Base-by-base conservation (phyloP, 305 asterid species). In the Fraxinus dipetala region DNA sequence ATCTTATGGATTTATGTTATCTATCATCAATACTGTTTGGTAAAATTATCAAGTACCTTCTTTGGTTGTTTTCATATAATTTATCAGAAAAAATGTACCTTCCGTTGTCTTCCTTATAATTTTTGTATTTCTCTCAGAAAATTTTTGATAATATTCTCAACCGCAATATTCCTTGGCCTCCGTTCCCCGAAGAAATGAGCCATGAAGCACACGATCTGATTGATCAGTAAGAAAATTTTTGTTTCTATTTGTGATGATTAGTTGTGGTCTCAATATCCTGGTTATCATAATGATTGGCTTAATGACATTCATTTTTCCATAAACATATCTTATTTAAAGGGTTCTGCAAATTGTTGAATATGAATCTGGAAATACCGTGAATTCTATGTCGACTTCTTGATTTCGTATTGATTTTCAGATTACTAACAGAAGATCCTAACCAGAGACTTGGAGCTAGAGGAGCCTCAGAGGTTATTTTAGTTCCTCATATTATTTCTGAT, bases 101-200 rank as follows among this genome's bases (percentile, higher is more conserved):
- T 67, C 3, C 1, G 20, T 14, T 28, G 32, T 67, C 36, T 67
- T 67, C 3, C 74, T 67, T 30, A 67, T 30, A 4, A 28, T 67
- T 28, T 67, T 11, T 67, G n/a, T 45, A 45, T 86, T 45, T 78
- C 65, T 30, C 26, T 51, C 78, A 96, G 99, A 92, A 91, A 91
- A 94, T 96, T 85, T 96, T 96, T 78, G 97, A 95, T 83, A 96
- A 96, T 89, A 96, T 96, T 91, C 98, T 96, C 85, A 96, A 96
- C 84, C 94, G 98, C 78, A 94, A 96, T 84, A 93, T 96, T 85
- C 99, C 97, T 81, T 94, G 99, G 99, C 99, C 99, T 11, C 84
- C 80, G 22, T 93, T 91, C 24, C 95, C 97, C 11, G 98, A 93
- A 78, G 99, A 96, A 89, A 93, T 96, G 97, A 94, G 96, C 87